Evolutionary conservation across 495 filamentous ascomycete species (phyloP), one percentile per base, ranked within the genome.

Genomic region (Talaromyces wortmannii): DNA sequence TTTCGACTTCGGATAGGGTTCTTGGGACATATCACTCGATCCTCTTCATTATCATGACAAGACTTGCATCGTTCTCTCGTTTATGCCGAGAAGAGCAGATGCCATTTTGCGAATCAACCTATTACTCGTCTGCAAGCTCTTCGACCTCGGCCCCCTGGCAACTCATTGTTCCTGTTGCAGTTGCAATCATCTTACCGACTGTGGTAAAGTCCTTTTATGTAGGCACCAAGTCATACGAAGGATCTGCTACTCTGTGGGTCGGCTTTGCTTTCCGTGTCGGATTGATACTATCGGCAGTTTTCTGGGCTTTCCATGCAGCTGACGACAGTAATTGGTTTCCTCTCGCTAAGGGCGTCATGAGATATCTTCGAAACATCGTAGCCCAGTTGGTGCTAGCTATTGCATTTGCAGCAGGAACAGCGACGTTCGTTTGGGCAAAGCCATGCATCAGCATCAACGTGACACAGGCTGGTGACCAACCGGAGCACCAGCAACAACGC

Each of bases 21-120:
- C 62, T 96, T 3, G 90, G 88, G 52, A 76, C 88, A 5, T 91
- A 89, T 57, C 90, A 98, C 67, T 92, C 94, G 0, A 63, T 91
- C 45, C 69, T 90, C 5, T 97, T 99, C 67, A 77, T 92, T 55
- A 63, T 88, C 31, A 77, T 96, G n/a, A 87, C 85, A 47, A 84
- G 92, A 33, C 8, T 95, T 6, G 87, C 91, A 4, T 95, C 91
- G 11, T 83, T 95, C 57, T 97, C 95, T 17, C 88, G 90, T 56
- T 84, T 97, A 31, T 99, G 94, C 65, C 88, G 94, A 52, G 94
- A 99, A 66, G 94, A 99, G 67, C 94, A 97, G 68, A 96, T 97
- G 90, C 94, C 95, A 1, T 90, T 86, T 72, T 99, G 94, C 77
- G 83, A 81, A 40, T 96, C 92, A 0, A 97, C 94, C 7, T 99